Evolutionary conservation across 441 rosid genomes (phyloP).

Genomic region (Pelargonium citronellum): DNA sequence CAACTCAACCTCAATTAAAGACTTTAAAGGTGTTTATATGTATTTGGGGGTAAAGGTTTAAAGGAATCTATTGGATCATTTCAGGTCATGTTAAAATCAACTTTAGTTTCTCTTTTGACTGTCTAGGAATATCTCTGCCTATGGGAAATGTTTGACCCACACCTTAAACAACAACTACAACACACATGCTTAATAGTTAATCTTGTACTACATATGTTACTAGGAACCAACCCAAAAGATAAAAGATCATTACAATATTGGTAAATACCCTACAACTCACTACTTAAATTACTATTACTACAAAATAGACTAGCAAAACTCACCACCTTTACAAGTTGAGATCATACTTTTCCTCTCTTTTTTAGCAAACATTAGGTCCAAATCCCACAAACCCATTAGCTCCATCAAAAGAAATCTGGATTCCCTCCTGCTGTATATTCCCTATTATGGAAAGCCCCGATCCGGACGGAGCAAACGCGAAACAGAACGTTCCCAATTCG

Average conservation of each 20-base stretch:
- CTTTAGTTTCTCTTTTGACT: too few species aligned
- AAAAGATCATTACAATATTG: not conserved
- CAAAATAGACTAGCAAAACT: conserved; percentile 27
- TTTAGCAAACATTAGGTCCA: conserved; percentile 80
- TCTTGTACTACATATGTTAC: not conserved
- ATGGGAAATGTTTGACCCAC: not conserved
- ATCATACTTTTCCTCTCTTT: conserved; percentile 13
- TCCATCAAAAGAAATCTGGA: conserved; percentile 84
- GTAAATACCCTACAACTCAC: not conserved
- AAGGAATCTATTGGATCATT: conserved; percentile 33
- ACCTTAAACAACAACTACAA: not conserved
- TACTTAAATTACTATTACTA: too few species aligned
- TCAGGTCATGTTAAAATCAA: not conserved
- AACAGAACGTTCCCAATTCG: conserved; percentile 72
- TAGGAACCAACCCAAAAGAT: not conserved
- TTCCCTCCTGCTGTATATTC: conserved; percentile 93
- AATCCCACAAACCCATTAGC: conserved; percentile 90
- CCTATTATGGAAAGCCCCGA: conserved; percentile 80
- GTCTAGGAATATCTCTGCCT: too few species aligned
- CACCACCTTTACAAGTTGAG: too few species aligned
- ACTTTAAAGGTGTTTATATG: not conserved
- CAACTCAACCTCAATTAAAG: too few species aligned
- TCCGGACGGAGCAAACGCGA: conserved; percentile 75
- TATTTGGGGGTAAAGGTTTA: not conserved
- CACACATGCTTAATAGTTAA: not conserved